Percentiles rank a stretch among this genome's conserved stretches.
phyloP scores from a whole-genome alignment of 2,329 filamentous ascomycete genomes.

The Ceratocystis variospora region DNA sequence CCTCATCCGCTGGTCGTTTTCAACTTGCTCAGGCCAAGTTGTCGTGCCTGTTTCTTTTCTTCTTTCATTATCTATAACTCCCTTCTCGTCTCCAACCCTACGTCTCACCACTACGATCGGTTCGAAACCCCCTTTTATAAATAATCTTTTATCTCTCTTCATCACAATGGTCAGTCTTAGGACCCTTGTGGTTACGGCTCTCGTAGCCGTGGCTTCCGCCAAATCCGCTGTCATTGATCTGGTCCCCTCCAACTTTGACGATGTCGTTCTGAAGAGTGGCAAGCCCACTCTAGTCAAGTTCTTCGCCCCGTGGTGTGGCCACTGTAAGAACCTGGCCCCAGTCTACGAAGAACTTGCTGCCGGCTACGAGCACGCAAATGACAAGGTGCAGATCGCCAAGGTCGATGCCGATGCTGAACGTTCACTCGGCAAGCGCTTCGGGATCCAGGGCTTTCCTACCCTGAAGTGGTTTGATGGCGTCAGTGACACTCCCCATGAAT shows the following conservation, averaged over 20 bases:
- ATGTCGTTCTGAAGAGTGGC: constrained; percentile 74
- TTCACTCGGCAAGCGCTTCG: constrained; percentile 69
- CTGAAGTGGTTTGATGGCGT: constrained; percentile 97
- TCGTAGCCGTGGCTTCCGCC: constrained; percentile 45
- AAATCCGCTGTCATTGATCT: constrained; percentile 82
- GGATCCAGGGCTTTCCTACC: constrained; percentile 88
- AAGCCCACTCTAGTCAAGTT: constrained; percentile 96
- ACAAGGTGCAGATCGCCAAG: constrained; percentile 77
- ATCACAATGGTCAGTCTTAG: constrained; percentile 43
- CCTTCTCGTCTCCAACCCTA: background rate
- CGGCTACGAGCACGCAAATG: constrained; percentile 55
- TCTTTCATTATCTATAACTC: background rate
- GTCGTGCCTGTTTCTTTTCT: background rate
- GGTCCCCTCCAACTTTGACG: constrained; percentile 80
- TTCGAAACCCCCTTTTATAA: background rate
- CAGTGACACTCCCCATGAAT: constrained; percentile 71
- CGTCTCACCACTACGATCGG: background rate
- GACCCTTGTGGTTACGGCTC: constrained; percentile 44
- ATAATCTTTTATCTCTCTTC: background rate
- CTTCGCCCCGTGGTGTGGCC: constrained; percentile 96
- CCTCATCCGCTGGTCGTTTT: background rate
- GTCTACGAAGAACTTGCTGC: constrained; percentile 81
- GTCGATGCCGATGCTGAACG: constrained; percentile 89
- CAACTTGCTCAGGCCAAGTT: background rate
- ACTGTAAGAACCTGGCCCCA: constrained; percentile 96